Evolutionary conservation across 148 eudicot genomes (phyloP).

Genomic region (Fagopyrum tataricum): DNA sequence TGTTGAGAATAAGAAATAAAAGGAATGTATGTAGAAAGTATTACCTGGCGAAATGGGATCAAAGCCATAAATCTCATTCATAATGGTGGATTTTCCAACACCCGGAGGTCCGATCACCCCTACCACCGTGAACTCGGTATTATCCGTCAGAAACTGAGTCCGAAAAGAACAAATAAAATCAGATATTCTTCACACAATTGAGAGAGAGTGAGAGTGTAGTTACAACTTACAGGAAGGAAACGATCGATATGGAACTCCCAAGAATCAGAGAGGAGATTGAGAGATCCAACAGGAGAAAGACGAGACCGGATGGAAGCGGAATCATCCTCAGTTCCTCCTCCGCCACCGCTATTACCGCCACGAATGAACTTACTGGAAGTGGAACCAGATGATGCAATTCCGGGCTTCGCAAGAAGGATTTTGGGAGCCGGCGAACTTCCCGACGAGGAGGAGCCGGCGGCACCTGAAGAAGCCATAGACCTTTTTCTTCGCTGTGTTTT

Average conservation of each 20-base stretch:
- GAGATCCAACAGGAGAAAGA: slow-evolving; percentile 65
- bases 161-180: background rate
- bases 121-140: slow-evolving; percentile 87
- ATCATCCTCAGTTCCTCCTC: slow-evolving; percentile 42
- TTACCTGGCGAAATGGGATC: slow-evolving; percentile 75
- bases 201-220: background rate
- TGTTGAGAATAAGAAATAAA: background rate
- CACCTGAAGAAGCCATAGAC: slow-evolving; percentile 31
- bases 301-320: slow-evolving; percentile 59
- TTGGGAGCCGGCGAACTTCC: slow-evolving; percentile 37
- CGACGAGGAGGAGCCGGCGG: slow-evolving; percentile 25
- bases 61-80: slow-evolving; percentile 86
- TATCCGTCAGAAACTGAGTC: slow-evolving; percentile 77
- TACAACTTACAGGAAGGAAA: slow-evolving; percentile 38
- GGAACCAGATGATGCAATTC: slow-evolving; percentile 26
- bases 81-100: slow-evolving; percentile 77
- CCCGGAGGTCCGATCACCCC: slow-evolving; percentile 89
- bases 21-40: background rate
- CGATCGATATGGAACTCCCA: slow-evolving; percentile 79
- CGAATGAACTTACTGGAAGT: slow-evolving; percentile 46
- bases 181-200: background rate
- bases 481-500: background rate
- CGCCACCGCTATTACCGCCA: slow-evolving; percentile 25
- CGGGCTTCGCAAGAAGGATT: slow-evolving; percentile 74
- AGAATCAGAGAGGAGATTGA: slow-evolving; percentile 77